Percentiles rank a stretch among this genome's conserved stretches.
Evolutionary conservation across 1,284 basidiomycete genomes (phyloP).

Genomic region (Melampsora americana): DNA sequence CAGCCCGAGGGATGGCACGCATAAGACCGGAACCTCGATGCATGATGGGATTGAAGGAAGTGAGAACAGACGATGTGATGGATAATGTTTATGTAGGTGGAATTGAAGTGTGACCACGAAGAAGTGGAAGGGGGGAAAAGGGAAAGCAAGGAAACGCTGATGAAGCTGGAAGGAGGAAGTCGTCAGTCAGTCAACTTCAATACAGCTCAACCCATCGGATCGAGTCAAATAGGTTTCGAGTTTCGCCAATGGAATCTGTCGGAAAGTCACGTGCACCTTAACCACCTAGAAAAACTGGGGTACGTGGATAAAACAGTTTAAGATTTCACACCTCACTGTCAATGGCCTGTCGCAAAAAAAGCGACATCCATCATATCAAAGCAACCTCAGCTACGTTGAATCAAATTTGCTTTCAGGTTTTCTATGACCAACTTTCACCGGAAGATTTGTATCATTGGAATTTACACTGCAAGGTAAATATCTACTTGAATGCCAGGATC

Average conservation of each 20-base stretch:
- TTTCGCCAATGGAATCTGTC: background rate
- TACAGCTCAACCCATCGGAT: background rate
- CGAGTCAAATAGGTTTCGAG: slow-evolving; percentile 2
- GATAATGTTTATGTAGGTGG: background rate
- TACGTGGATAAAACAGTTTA: no score
- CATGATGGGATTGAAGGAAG: slow-evolving; percentile 14
- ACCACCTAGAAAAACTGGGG: background rate
- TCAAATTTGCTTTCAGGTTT: no score
- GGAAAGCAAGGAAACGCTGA: background rate
- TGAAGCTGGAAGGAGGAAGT: background rate
- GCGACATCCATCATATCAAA: no score
- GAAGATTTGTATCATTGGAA: no score
- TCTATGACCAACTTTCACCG: no score
- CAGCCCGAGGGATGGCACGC: slow-evolving; percentile 39
- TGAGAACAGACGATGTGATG: background rate
- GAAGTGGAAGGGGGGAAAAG: background rate
- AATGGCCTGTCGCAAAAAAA: no score
- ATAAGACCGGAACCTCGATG: slow-evolving; percentile 40
- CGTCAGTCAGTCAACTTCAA: no score
- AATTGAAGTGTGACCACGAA: slow-evolving; percentile 1
- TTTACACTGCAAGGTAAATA: no score
- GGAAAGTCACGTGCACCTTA: slow-evolving; percentile 5
- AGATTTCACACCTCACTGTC: no score
- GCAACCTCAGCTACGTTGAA: no score
- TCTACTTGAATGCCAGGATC: no score